Base-by-base conservation (phyloP, 2,329 filamentous ascomycete species). In the Claviceps sp. region DNA sequence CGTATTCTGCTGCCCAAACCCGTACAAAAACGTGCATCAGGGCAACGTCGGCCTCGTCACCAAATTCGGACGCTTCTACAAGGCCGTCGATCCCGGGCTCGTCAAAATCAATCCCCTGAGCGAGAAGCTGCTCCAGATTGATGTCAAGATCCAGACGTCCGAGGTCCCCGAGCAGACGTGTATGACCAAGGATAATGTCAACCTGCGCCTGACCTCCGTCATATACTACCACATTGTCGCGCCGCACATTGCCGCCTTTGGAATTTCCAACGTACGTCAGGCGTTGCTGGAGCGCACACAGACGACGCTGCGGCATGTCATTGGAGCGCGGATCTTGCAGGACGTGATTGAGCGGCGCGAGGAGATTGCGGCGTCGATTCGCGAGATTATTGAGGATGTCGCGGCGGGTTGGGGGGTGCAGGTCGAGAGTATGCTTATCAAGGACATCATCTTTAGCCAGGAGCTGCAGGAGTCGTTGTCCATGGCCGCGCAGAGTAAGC, bases 111-210 rank as follows among this genome's bases (percentile, higher is more conserved):
- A 98, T 73, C 91, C 91, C 3, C 81, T 97, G 51, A 91, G 86
- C 62, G 93, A 98, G 75, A 80, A 77, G 53, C 78, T 98, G 43
- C 84, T 88, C 59, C 88, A 94, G 62, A 85, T 98, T 65, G 93
- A 98, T 68, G 93, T 98, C 72, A 98, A 97, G 82, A 96, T 97
- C 61, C 93, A 98, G 73, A 96, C 95, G 58, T 88, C 94, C 67
- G 85, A 98, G 75, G 93, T 98, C 23, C 91, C 91, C 17, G 83
- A 90, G 71, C 93, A 98, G 71, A 82, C 91, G 56, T 97, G 93
- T 77, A 98, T 98, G 90, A 98, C 93, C 68, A 97, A 97, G 74
- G 93, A 98, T 76, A 98, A 98, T 63, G 93, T 97, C 57, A 95
- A 87, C 45, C 77, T 98, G 43, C 84, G 90, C 61, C 77, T 98